phyloP scores from a whole-genome alignment of 2,329 filamentous ascomycete genomes.

The Seiridium cupressi region DNA sequence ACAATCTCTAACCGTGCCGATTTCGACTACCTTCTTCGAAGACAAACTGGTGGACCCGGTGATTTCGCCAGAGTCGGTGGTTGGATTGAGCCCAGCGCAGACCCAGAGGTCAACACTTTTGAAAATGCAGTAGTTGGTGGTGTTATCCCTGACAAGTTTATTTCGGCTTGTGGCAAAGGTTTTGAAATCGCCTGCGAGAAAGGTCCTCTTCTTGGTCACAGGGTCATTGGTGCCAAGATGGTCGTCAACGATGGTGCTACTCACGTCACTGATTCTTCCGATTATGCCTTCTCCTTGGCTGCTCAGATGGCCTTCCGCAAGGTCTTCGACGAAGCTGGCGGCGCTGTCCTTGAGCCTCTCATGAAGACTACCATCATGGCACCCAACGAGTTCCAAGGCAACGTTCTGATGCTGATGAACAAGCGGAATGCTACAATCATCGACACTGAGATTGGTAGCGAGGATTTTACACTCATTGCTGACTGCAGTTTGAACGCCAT shows the following conservation, averaged over 20 bases:
- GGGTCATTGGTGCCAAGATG: conserved; percentile 86
- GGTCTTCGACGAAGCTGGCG: conserved; percentile 77
- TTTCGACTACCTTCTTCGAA: conserved; percentile 92
- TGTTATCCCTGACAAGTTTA: conserved; percentile 90
- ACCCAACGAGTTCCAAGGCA: conserved; percentile 95
- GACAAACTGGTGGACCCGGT: conserved; percentile 92
- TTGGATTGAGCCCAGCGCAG: conserved; percentile 81
- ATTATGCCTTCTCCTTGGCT: conserved; percentile 92
- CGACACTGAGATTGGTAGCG: conserved; percentile 89
- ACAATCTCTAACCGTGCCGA: conserved; percentile 77
- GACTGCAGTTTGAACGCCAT: conserved; percentile 95
- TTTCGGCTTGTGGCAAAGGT: conserved; percentile 92
- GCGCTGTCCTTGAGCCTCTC: conserved; percentile 86
- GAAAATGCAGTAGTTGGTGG: conserved; percentile 86
- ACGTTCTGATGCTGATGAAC: conserved; percentile 91
- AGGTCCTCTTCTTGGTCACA: conserved; percentile 89
- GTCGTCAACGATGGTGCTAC: conserved; percentile 94
- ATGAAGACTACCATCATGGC: conserved; percentile 99
- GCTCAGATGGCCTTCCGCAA: conserved; percentile 97
- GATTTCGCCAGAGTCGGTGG: conserved; percentile 93
- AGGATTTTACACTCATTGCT: conserved; percentile 89
- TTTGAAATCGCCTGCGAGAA: conserved; percentile 81
- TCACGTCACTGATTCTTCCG: conserved; percentile 95
- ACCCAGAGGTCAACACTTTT: conserved; percentile 75
- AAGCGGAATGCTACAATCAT: conserved; percentile 94